Base-by-base conservation (phyloP, 345 rosid genomes). In the Aquilaria malaccensis region DNA sequence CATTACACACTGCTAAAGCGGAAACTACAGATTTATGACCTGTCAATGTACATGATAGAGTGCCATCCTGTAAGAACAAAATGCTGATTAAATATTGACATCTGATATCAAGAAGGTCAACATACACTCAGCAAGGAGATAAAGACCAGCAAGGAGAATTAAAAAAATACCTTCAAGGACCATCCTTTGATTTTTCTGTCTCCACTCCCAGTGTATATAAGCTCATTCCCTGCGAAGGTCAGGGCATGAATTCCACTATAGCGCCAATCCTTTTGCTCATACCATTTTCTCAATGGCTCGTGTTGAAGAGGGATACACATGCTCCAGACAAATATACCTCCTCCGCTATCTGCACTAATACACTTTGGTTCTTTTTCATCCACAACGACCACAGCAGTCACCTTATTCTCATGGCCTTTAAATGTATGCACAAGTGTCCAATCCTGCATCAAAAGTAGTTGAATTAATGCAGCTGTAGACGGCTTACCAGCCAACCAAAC, bases 1-100 rank as follows among this genome's bases (percentile, higher is more conserved):
- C 92, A 48, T 81, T 70, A 14, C 50, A 67, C 52, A 81, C 80
- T 55, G 83, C 72, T 60, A 93, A 74, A 0, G 96, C 22, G 30
- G 98, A 87, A 67, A 93, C 97, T 63, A 87, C 90, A 10, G 97
- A 85, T 78, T 76, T 89, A 66, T 93, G 98, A 73, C 98, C 96
- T 60, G 69, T 70, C 98, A 93, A 79, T 49, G 84, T 79, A 81
- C 94, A 83, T 55, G 75, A 71, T 22, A 81, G 76, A 33, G 74
- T 76, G 68, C 86, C 88, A 74, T 89, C 91, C 98, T 93, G 76
- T 55, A 57, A 30, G 60, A 61, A 45, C 15, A 37, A 50, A 52
- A 58, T 69, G 12, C 50, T 11, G 37, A 50, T 68, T 32, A 51
- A 62, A 15, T 13, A 31, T 43, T n/a, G 30, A 33, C 55, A 45